Conservation (phyloP, 495 filamentous ascomycete genomes). For the Penicillium manginii region DNA sequence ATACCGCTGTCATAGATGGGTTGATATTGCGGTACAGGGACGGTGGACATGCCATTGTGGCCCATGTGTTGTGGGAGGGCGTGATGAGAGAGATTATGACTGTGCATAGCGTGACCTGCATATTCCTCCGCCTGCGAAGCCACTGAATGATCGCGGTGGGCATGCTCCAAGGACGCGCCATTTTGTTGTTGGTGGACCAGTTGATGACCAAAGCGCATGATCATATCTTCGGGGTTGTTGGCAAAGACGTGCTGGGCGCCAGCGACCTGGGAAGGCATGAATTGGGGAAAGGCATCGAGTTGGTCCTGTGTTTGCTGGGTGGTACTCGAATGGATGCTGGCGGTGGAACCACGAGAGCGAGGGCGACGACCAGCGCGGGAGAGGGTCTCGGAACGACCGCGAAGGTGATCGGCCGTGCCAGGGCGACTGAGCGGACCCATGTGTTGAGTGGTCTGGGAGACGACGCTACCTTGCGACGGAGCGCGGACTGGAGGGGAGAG, state of each 20-base stretch:
- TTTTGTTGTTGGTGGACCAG: conserved; percentile 56
- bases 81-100: conserved; percentile 46
- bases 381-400: conserved; percentile 63
- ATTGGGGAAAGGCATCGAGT: conserved; percentile 52
- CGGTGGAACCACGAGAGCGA: conserved; percentile 80
- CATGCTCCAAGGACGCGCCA: conserved; percentile 53
- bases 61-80: conserved; percentile 38
- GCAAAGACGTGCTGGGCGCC: conserved; percentile 52
- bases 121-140: conserved; percentile 50
- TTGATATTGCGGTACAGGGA: conserved; percentile 58
- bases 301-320: conserved; percentile 71
- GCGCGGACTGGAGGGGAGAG: conserved; percentile 24
- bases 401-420: conserved; percentile 49
- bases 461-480: conserved; percentile 33
- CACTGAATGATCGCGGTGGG: conserved; percentile 51
- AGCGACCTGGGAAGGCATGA: conserved; percentile 59
- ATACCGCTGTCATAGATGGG: conserved; percentile 64
- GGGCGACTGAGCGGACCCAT: conserved; percentile 46
- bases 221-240: conserved; percentile 65
- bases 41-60: conserved; percentile 31
- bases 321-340: conserved; percentile 73
- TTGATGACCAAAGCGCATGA: conserved; percentile 60
- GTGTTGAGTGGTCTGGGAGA: conserved; percentile 46
- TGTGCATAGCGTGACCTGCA: conserved; percentile 54
- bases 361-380: conserved; percentile 68